Conservation (phyloP, 352 stramenopile species). For the Globisporangium cylindrosporum region DNA sequence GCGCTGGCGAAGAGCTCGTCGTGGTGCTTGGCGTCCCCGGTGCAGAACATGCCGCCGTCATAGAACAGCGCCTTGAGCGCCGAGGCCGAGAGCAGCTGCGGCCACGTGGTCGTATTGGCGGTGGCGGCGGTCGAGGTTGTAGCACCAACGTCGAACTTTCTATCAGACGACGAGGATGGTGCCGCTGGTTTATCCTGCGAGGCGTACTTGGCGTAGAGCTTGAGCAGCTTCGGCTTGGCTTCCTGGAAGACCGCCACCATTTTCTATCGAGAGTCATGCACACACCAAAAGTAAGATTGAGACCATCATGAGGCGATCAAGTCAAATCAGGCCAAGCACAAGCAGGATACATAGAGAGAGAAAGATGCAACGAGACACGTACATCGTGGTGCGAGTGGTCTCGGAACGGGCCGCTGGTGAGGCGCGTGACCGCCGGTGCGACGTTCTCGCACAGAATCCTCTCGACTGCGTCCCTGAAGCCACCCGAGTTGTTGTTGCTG, state of each 20-base stretch:
- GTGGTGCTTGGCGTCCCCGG: constrained; percentile 49
- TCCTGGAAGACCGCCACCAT: constrained; percentile 69
- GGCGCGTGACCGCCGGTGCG: constrained; percentile 44
- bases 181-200: no score
- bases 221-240: constrained; percentile 68
- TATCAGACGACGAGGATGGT: no score
- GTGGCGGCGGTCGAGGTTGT: no score
- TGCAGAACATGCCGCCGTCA: constrained; percentile 77
- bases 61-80: constrained; percentile 68
- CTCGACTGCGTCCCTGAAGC: constrained; percentile 37
- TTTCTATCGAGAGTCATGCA: constrained; percentile 29
- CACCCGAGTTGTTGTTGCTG: constrained; percentile 19
- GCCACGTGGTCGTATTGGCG: constrained; percentile 31
- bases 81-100: constrained; percentile 38
- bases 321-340: neutral
- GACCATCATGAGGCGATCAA: neutral
- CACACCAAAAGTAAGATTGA: neutral
- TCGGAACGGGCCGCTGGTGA: constrained; percentile 69
- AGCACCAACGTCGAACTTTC: no score
- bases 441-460: constrained; percentile 39
- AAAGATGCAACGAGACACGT: constrained; percentile 12
- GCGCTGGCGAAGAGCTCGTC: constrained; percentile 53
- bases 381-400: constrained; percentile 78
- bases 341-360: neutral
- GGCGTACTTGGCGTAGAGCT: constrained; percentile 70